These are phyloP conservation scores for Acorus gramineus DNA, from an alignment of 106 monocot species.

Conservation along the genomic window DNA sequence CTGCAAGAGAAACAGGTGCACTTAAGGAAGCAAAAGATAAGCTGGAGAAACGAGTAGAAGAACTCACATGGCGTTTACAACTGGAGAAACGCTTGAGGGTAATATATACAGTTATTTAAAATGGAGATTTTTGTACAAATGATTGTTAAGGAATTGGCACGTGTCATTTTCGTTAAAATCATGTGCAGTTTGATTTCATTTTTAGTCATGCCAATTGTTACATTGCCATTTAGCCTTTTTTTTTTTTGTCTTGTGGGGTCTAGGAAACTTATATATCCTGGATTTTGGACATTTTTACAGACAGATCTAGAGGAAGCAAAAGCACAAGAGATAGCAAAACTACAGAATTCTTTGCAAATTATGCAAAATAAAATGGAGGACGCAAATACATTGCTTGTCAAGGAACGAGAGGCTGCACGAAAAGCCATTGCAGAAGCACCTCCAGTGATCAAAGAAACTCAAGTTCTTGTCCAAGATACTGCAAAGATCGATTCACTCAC, in stretches of 20 bases:
- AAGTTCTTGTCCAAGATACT: constrained; percentile 64
- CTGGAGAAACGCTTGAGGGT: constrained; percentile 64
- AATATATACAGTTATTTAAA: background rate
- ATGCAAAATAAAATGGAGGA: constrained; percentile 53
- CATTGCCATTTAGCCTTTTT: too few species aligned
- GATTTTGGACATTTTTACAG: constrained; percentile 17
- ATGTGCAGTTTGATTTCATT: too few species aligned
- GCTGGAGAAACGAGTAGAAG: constrained; percentile 76
- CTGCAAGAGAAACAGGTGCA: constrained; percentile 73
- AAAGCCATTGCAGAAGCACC: constrained; percentile 64
- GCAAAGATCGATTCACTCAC: constrained; percentile 48
- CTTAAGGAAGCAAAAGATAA: constrained; percentile 84
- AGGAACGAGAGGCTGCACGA: constrained; percentile 43
- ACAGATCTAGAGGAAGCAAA: constrained; percentile 70
- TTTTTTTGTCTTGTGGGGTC: too few species aligned
- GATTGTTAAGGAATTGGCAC: too few species aligned
- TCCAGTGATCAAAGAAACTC: constrained; percentile 54
- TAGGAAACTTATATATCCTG: too few species aligned
- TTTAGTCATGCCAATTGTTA: too few species aligned
- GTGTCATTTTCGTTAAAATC: too few species aligned
- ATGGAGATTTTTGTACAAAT: too few species aligned
- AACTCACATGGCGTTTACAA: constrained; percentile 71
- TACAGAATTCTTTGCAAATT: constrained; percentile 53
- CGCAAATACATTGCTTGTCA: constrained; percentile 37
- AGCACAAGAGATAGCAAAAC: constrained; percentile 52